A percentile compares a stretch with the other conserved stretches of the same genome.
These are phyloP conservation scores for Medicago ruthenica DNA, from an alignment of 306 rosid species.

Conservation along the genomic window DNA sequence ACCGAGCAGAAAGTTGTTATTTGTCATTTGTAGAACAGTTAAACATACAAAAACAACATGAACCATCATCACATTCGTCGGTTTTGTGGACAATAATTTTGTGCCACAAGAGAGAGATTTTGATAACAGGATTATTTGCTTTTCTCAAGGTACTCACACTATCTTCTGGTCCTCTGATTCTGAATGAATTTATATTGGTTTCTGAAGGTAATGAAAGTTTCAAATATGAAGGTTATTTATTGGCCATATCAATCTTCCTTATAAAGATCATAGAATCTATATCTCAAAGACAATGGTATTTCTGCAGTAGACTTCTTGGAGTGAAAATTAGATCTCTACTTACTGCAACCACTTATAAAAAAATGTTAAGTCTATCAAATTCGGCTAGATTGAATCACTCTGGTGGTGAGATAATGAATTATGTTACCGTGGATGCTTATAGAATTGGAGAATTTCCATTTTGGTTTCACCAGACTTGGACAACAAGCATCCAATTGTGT, in stretches of 20 bases:
- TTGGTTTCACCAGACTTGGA: constrained; percentile 84
- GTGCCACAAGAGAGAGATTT: constrained; percentile 69
- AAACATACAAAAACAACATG: constrained; percentile 45
- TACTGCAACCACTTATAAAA: constrained; percentile 68
- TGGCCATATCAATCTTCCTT: background rate
- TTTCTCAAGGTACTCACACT: constrained; percentile 25
- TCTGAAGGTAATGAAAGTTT: constrained; percentile 70
- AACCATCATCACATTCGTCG: constrained; percentile 48
- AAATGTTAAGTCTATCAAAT: constrained; percentile 37
- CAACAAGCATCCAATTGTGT: constrained; percentile 66
- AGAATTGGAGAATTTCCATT: constrained; percentile 5
- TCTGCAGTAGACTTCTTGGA: constrained; percentile 62
- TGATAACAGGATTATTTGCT: constrained; percentile 71
- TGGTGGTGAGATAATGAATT: background rate
- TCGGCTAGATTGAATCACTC: background rate
- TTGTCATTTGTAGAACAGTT: constrained; percentile 43
- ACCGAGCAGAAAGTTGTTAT: background rate
- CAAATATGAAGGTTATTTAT: background rate
- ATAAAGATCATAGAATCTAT: background rate
- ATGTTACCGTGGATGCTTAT: background rate
- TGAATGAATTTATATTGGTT: constrained; percentile 72
- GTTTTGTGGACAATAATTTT: constrained; percentile 52
- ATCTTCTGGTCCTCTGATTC: constrained; percentile 74
- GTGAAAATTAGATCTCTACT: constrained; percentile 67
- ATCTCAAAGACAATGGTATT: constrained; percentile 73